These are phyloP conservation scores for Xerocomellus chrysenteron DNA, from an alignment of 768 basidiomycete species.

Conservation along the genomic window DNA sequence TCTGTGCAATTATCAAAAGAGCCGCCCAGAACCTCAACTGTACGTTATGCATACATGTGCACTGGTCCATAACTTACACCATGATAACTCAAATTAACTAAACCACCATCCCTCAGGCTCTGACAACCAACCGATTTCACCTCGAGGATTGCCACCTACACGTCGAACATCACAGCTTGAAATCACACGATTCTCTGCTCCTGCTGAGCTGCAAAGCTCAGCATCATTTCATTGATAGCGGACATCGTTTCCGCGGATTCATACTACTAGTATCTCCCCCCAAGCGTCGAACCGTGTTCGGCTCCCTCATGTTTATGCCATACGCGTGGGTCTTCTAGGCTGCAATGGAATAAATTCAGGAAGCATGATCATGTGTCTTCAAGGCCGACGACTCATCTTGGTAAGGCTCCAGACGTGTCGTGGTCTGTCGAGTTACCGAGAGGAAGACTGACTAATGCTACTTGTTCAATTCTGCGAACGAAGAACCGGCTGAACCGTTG, in stretches of 20 bases:
- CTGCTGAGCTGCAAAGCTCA: not conserved
- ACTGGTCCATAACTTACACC: not conserved
- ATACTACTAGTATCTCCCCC: not conserved
- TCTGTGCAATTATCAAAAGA: not conserved
- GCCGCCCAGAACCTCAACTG: not conserved
- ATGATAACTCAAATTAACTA: not conserved
- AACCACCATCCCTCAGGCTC: not conserved
- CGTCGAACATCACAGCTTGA: not conserved
- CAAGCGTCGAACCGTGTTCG: conserved; percentile 1
- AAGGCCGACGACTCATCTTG: not conserved
- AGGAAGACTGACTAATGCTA: conserved; percentile 16
- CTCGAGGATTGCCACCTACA: not conserved
- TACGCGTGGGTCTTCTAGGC: not conserved
- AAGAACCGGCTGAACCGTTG: not conserved
- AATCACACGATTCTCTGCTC: not conserved
- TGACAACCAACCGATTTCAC: not conserved
- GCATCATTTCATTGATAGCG: not conserved
- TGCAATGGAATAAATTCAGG: conserved; percentile 1
- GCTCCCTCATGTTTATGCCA: conserved; percentile 5
- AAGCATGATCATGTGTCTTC: conserved; percentile 4
- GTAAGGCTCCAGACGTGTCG: not conserved
- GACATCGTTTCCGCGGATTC: conserved; percentile 9
- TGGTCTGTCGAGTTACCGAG: conserved; percentile 5
- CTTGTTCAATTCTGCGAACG: conserved; percentile 12
- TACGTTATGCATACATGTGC: conserved; percentile 16